Evolutionary conservation across 1,284 basidiomycete species (phyloP), one percentile per base, ranked within the genome.

Genomic region (Leucoagaricus sp.): DNA sequence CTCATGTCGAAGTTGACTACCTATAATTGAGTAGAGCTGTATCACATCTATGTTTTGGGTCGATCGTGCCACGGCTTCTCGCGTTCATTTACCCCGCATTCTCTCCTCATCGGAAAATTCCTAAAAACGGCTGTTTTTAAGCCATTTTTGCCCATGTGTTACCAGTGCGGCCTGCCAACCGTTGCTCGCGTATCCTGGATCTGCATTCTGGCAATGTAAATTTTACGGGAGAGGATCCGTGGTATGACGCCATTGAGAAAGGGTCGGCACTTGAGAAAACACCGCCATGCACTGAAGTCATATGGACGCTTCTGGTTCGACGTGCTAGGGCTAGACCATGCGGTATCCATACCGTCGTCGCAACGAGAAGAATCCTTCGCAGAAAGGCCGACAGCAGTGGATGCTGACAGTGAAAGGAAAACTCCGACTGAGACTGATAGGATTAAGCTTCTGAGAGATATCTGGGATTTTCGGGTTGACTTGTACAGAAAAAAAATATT

Each of bases 41-140:
- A 38, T 38, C 36, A 33, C 31, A 33, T 33, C 12, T 6, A 33
- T 12, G 31, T 38, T 40, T 36, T 36, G 25, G 21, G 26, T 41
- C 23, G 40, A 8, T 42, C 8, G 36, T n/a, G 40, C 31, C 25
- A 44, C 41, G 38, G 15, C 44, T 46, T 46, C 31, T 21, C 21
- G 40, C 40, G 25, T 52, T 31, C 19, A 52, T 52, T 33, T 53
- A 53, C 51, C 51, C 51, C 51, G 33, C 42, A 53, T 46, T 53
- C 21, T 21, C 36, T 33, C 51, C 31, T 25, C 51, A 36, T 42
- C 21, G 51, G 51, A 53, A 42, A 21, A 21, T 53, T 53, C 51
- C 41, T 53, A 21, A 36, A 34, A 19, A 33, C 29, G 19, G 51
- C 19, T 21, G n/a, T n/a, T n/a, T 10, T 44, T 26, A 36, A 46